phyloP scores from a whole-genome alignment of 139 green algal genomes.

The Tetradesmus obliquus region DNA sequence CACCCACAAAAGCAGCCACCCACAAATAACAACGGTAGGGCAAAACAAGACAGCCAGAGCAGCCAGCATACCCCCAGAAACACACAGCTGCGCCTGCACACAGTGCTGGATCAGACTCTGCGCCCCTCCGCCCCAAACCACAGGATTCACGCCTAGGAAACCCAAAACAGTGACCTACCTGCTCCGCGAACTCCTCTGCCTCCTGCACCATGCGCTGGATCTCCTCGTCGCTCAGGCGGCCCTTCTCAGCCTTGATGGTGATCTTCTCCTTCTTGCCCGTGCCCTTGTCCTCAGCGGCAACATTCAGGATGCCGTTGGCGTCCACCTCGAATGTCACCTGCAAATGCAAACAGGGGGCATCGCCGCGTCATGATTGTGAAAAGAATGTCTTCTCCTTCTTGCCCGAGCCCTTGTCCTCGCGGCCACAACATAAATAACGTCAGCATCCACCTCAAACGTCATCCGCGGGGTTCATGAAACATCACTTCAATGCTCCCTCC shows the following conservation, averaged over 20 bases:
- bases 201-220: constrained; percentile 70
- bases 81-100: no score
- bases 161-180: background rate
- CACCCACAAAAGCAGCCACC: no score
- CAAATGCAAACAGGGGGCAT: background rate
- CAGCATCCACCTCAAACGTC: constrained; percentile 89
- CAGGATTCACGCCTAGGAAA: background rate
- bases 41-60: no score
- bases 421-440: constrained; percentile 92
- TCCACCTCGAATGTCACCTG: constrained; percentile 91
- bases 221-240: constrained; percentile 65
- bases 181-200: constrained; percentile 51
- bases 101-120: no score
- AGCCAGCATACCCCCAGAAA: no score
- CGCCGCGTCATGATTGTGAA: no score
- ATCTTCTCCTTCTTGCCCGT: constrained; percentile 89
- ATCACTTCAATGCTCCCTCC: no score
- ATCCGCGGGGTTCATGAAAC: constrained; percentile 48
- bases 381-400: constrained; percentile 77
- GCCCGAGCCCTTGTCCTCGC: constrained; percentile 90
- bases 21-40: no score
- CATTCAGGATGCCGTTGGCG: constrained; percentile 94
- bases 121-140: no score
- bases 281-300: constrained; percentile 88
- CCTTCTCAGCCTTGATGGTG: constrained; percentile 91